Evolutionary conservation across 768 basidiomycete species (phyloP), one percentile per base, ranked within the genome.

Genomic region (Chalciporus chontae): DNA sequence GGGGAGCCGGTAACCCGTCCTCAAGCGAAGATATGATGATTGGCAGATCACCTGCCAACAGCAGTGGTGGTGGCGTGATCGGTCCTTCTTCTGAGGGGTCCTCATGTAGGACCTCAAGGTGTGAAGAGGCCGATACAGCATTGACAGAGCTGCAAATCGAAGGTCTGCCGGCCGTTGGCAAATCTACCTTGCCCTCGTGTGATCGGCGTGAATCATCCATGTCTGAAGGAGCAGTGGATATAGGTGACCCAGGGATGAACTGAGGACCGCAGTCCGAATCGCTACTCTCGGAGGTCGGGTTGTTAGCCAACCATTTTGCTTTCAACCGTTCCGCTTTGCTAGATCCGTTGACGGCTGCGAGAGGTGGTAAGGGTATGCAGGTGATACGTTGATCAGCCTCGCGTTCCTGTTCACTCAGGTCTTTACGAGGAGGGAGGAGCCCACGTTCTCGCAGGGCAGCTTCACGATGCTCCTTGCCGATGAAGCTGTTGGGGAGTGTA

Each of bases 381-480:
- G 64, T 40, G 45, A 69, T 54, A 73, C 77, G 61, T 65, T 71
- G 21, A 59, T 68, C 65, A 65, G 77, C 45, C 74, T 72, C 63
- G 66, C 73, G 55, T 65, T 77, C 68, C 45, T 69, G 68, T 37
- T 59, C 39, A 39, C 69, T 73, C 5, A 72, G 64, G 43, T 69
- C 68, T 31, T 63, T 67, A 21, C 51, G 36, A 2, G 77, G 74
- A 19, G 84, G 81, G 2, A 79, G 68, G 34, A 85, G 69, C 0
- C 83, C 83, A 27, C 81, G 76, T 55, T 76, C 81, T 11, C 83
- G 76, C 18, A 85, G 72, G 2, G 83, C 83, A 3, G 79, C 81
- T 40, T 82, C 77, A 18, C 66, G 47, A 18, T 56, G 52, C 6
- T 51, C 50, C 36, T 44, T 61, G 1, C 68, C 68, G 40, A 48